Evolutionary conservation across 1,284 basidiomycete genomes (phyloP).

Genomic region (Rhizoctonia solani): DNA sequence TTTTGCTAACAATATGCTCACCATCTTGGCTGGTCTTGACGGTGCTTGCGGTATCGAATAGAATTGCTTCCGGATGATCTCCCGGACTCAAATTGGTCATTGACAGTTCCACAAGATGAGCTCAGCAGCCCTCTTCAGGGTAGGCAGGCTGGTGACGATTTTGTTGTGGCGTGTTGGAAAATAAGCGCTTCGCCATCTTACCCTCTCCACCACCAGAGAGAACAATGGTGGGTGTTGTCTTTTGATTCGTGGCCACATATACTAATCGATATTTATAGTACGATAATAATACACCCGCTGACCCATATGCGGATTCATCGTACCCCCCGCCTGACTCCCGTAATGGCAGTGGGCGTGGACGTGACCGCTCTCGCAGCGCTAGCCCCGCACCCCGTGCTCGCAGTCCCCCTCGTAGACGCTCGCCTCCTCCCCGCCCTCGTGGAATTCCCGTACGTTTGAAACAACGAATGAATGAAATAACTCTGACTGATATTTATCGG

Average conservation of each 20-base stretch:
- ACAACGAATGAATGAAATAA: conserved; percentile 9
- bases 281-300: conserved; percentile 53
- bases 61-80: conserved; percentile 57
- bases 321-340: conserved; percentile 8
- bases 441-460: conserved; percentile 18
- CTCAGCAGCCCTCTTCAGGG: conserved; percentile 11
- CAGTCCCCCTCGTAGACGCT: conserved; percentile 53
- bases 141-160: not conserved
- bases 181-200: not conserved
- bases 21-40: conserved; percentile 35
- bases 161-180: not conserved
- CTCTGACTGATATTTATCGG: conserved; percentile 47
- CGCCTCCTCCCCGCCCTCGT: conserved; percentile 51
- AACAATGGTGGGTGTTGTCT: too few relatives aligned
- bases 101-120: conserved; percentile 1
- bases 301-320: conserved; percentile 82
- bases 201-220: conserved; percentile 15
- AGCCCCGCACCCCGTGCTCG: conserved; percentile 57
- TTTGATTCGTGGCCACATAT: too few relatives aligned
- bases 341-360: conserved; percentile 30
- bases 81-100: conserved; percentile 25
- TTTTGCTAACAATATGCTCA: not conserved
- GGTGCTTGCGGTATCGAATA: conserved; percentile 39
- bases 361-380: conserved; percentile 66
- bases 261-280: not conserved